Evolutionary conservation across 805 yeast species (phyloP), one percentile per base, ranked within the genome.

Genomic region (Komagataella phaffii): DNA sequence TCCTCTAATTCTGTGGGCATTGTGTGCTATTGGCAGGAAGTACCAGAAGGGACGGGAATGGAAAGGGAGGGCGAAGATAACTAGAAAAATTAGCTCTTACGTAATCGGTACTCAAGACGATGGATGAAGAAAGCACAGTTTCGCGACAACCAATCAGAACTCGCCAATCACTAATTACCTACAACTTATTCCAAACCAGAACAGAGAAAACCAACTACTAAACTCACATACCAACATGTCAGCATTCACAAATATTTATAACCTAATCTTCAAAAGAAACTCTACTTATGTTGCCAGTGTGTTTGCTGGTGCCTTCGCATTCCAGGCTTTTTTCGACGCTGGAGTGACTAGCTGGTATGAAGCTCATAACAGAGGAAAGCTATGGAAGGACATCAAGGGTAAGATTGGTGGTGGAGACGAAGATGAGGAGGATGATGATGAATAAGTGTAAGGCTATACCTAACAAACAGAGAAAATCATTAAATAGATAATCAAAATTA

Each of bases 201-300:
- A 17, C 18, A n/a, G 30, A 19, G 18, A 24, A 24, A 19, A 18
- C 48, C 21, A 19, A 18, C 21, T 10, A 30, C 14, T 24, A 36
- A 8, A 46, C 24, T 14, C 47, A n/a, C n/a, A 17, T 8, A 48
- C 50, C 43, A 48, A 48, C 50, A 24, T 43, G 50, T 40, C 57
- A 50, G 50, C 55, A 53, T 63, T 58, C 59, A 64, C 84, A 47
- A 66, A 79, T 48, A 62, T 81, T 55, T 81, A 79, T 79, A 83
- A 81, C 77, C 68, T 75, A 44, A 61, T 85, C 52, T 83, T 87
- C 79, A 88, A 88, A 79, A 87, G 96, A 79, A 90, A 91, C 81
- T 79, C 97, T 49, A 75, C 85, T 56, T 88, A 77, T 70, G 96
- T 90, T 56, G 87, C 88, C 58, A 74, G 93, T 56, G 75, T 90